Evolutionary conservation across 306 rosid species (phyloP).

Genomic region (Glycine soja): DNA sequence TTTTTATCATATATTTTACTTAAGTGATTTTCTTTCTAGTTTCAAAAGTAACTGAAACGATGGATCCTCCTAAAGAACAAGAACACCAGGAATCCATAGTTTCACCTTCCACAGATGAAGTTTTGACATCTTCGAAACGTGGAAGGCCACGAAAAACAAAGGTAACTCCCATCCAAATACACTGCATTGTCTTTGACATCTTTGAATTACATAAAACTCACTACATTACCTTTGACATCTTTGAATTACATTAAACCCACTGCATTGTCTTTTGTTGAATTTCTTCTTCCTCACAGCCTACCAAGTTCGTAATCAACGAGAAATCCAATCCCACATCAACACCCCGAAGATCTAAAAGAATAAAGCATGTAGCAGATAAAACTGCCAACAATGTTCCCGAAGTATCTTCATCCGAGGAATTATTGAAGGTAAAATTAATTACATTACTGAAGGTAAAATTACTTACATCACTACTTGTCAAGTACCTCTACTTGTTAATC

Average conservation of each 20-base stretch:
- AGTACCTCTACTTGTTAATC: neutral
- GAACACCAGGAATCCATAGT: neutral
- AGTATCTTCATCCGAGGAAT: neutral
- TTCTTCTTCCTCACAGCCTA: constrained; percentile 31
- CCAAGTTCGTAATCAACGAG: neutral
- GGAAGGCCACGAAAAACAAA: constrained; percentile 7
- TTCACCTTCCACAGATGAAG: neutral
- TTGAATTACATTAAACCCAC: neutral
- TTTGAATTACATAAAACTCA: neutral
- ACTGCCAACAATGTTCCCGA: neutral
- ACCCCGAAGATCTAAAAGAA: constrained; percentile 30
- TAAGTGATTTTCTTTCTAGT: constrained; percentile 8
- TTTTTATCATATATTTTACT: neutral
- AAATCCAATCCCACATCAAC: neutral
- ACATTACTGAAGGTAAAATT: constrained; percentile 12
- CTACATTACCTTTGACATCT: neutral
- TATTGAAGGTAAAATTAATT: constrained; percentile 14
- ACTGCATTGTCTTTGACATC: too few species aligned
- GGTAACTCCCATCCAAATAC: neutral
- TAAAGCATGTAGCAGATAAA: constrained; percentile 28
- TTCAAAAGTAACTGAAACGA: neutral
- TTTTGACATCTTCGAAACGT: neutral
- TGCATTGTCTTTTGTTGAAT: constrained; percentile 1
- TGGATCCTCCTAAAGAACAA: constrained; percentile 1
- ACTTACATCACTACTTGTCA: neutral